Base-by-base conservation (phyloP, 441 rosid genomes). In the Breynia disticha region DNA sequence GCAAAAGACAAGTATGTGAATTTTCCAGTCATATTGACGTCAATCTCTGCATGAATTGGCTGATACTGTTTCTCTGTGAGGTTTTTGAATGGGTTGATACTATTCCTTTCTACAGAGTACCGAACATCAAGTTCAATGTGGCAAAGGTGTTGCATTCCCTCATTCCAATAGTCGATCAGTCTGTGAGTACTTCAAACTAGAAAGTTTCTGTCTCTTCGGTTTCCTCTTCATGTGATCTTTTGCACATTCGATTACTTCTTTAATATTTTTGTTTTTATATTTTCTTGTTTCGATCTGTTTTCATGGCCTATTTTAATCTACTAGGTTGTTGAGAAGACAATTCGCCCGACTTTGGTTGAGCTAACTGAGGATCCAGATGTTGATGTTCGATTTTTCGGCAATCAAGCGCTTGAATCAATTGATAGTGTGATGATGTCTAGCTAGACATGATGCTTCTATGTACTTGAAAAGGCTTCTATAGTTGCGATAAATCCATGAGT, bases 311-410 rank as follows among this genome's bases (percentile, higher is more conserved):
- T 24, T 43, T 56, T 60, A 10, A 35, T 46, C 10, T n/a, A 15
- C 62, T 59, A 88, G 98, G 82, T 81, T 65, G 85, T 70, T 57
- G 97, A 84, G 80, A 79, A 76, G 51, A 78, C 70, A 57, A 82
- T 91, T 28, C 79, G 80, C 16, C 86, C 97, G 11, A 66, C 83
- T 58, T 71, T 88, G 76, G 87, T 82, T 14, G 95, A 88, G 66
- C 86, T 91, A 13, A 74, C 81, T 14, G 98, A 91, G 74, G 97
- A 88, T 57, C 91, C 98, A 28, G 98, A 91, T 46, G 97, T 84
- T 8, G 95, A 86, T 66, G 98, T 86, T 39, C 76, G 98, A 0
- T 91, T 77, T 47, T 93, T 79, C 18, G 90, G 90, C n/a, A 80
- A 66, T 61, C 83, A 84, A 77, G 97, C 95, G n/a, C 73, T 93